Evolutionary conservation across 306 rosid genomes (phyloP), one percentile per base, ranked within the genome.

Genomic region (Vigna nakashimae): DNA sequence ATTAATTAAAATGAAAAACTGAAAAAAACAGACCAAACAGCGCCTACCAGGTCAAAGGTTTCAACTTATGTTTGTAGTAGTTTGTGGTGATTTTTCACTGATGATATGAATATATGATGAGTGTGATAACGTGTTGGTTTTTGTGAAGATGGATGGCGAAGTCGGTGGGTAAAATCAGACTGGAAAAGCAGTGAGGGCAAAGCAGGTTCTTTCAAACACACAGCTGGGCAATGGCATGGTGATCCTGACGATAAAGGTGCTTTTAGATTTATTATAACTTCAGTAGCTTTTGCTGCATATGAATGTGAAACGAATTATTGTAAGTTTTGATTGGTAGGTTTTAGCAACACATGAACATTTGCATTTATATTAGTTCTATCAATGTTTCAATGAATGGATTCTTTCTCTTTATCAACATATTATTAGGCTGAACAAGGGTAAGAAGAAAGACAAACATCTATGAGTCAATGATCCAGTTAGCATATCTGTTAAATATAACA

Each of bases 161-260:
- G 84, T 53, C 90, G 97, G 5, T 96, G 99, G 99, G 94, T 96
- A 4, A 80, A 24, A 64, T 96, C 99, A 1, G 97, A 91, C 76
- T 92, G 99, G 98, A 96, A 96, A 83, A 86, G 69, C 56, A 75
- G 73, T 3, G 97, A 96, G 84, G 97, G 96, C 4, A 92, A 96
- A 87, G 98, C 99, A 1, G 99, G 99, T 77, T 87, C 92, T 12
- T 96, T 96, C 88, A 92, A 87, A 76, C 94, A 92, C 84, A 52
- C 96, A 0, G 86, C 97, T 59, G 99, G 99, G 73, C 86, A 84
- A 77, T 96, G 97, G 98, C 17, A 92, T 7, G 99, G 96, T 55
- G 99, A 96, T 84, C 98, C 90, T 0, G 99, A 92, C 72, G 99
- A 96, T 30, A 91, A 83, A 89, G 99, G 99, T 95, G 80, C 59